Evolutionary conservation across 129 eudicot genomes (phyloP).

Genomic region (Kitagawia praeruptora): DNA sequence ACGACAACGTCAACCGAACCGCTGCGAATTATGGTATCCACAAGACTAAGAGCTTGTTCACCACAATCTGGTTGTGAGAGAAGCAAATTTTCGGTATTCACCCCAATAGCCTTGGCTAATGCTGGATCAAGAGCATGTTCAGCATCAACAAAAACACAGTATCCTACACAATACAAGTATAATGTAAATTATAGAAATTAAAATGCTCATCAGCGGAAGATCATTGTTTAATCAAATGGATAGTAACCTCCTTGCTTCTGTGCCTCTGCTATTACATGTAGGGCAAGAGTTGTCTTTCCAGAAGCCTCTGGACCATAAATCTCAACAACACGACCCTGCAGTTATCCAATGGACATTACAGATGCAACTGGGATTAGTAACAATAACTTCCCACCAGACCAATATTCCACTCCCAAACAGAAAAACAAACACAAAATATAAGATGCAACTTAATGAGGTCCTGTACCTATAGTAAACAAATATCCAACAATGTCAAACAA

Average conservation of each 20-base stretch:
- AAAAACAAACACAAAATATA: background rate
- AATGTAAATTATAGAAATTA: background rate
- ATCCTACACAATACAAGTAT: slow-evolving; percentile 32
- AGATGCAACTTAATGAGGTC: background rate
- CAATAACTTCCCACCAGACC: background rate
- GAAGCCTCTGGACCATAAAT: slow-evolving; percentile 96
- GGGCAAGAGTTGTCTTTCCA: slow-evolving; percentile 89
- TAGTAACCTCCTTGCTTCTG: slow-evolving; percentile 82
- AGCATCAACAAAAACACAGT: slow-evolving; percentile 89
- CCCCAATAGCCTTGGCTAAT: slow-evolving; percentile 85
- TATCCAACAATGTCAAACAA: background rate
- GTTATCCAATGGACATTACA: background rate
- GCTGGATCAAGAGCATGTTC: slow-evolving; percentile 98
- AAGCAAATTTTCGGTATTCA: slow-evolving; percentile 71
- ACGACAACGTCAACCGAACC: slow-evolving; percentile 97
- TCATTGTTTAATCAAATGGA: background rate
- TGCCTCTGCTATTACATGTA: slow-evolving; percentile 89
- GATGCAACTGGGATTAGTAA: background rate
- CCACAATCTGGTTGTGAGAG: slow-evolving; percentile 98
- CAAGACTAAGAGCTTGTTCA: slow-evolving; percentile 96
- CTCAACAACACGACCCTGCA: slow-evolving; percentile 96
- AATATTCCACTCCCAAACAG: background rate
- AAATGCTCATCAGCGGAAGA: background rate
- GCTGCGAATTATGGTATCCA: slow-evolving; percentile 89
- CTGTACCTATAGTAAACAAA: background rate